Percentiles rank a stretch among this genome's conserved stretches.
Evolutionary conservation across 1,139 yeast species (phyloP).

Genomic region (Diutina siamensis): DNA sequence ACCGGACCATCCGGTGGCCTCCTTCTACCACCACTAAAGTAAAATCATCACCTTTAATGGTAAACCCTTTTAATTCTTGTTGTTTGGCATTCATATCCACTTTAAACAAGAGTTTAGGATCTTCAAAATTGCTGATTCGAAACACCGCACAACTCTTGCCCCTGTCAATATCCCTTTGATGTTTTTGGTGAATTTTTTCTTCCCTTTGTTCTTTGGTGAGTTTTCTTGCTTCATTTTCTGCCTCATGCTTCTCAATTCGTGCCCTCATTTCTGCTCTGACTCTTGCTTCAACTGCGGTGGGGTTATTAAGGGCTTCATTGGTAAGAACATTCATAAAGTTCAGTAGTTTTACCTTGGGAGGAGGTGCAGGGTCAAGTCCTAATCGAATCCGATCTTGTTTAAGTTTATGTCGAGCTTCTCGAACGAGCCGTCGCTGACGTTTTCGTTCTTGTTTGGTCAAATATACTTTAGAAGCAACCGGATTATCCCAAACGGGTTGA

Average conservation of each 20-base stretch:
- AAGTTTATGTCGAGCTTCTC: constrained; percentile 55
- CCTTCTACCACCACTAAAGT: constrained; percentile 68
- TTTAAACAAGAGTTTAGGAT: constrained; percentile 61
- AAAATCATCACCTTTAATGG: constrained; percentile 29
- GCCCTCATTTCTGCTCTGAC: constrained; percentile 62
- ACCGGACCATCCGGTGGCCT: constrained; percentile 44
- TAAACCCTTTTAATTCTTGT: constrained; percentile 50
- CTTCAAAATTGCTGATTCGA: constrained; percentile 38
- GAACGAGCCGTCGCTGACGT: constrained; percentile 58
- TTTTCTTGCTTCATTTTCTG: constrained; percentile 50
- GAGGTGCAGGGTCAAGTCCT: constrained; percentile 82
- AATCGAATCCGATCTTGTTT: constrained; percentile 66
- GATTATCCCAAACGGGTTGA: constrained; percentile 44
- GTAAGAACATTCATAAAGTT: constrained; percentile 81
- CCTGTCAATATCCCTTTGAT: constrained; percentile 25
- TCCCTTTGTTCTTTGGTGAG: constrained; percentile 47
- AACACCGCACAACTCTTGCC: constrained; percentile 56
- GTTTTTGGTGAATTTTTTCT: constrained; percentile 36
- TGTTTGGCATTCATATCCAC: constrained; percentile 75
- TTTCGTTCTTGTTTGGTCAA: constrained; percentile 73
- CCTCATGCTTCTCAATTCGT: constrained; percentile 49
- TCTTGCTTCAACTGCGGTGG: constrained; percentile 70
- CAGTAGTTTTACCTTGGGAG: constrained; percentile 74
- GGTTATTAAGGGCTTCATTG: constrained; percentile 80
- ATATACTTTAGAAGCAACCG: constrained; percentile 32